A percentile compares a stretch with the other conserved stretches of the same genome.
Conservation (phyloP, 2,329 filamentous ascomycete genomes). For the Colletotrichum destructivum region DNA sequence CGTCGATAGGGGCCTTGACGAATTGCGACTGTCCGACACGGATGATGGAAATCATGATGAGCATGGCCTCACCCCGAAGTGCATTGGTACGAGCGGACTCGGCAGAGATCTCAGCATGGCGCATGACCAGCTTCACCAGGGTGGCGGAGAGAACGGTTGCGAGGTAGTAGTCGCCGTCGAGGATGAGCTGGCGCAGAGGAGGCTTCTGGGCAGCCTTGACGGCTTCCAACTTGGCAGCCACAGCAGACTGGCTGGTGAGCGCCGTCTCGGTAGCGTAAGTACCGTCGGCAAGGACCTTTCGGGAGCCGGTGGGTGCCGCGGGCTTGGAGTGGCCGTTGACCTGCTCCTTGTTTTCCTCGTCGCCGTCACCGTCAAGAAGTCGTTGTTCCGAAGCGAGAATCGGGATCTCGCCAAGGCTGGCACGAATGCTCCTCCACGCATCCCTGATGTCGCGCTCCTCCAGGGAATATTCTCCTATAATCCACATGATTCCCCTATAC, state of each 20-base stretch:
- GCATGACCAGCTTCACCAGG: constrained; percentile 97
- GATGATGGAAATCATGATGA: constrained; percentile 99
- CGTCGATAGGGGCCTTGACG: constrained; percentile 96
- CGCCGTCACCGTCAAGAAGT: constrained; percentile 87
- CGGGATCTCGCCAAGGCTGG: constrained; percentile 95
- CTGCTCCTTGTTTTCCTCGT: constrained; percentile 73
- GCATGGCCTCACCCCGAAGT: constrained; percentile 95
- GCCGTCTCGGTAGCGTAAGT: constrained; percentile 98
- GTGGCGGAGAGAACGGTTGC: constrained; percentile 96
- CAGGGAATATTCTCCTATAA: constrained; percentile 95
- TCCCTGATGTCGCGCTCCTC: constrained; percentile 95
- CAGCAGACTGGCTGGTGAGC: constrained; percentile 91
- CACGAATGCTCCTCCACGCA: constrained; percentile 95
- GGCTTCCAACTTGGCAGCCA: constrained; percentile 91
- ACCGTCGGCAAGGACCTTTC: constrained; percentile 94
- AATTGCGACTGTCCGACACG: constrained; percentile 99
- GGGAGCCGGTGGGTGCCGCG: constrained; percentile 83
- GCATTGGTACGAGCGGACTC: constrained; percentile 92
- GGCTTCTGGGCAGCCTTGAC: constrained; percentile 98
- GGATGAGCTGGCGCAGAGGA: constrained; percentile 91
- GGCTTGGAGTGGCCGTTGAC: constrained; percentile 86
- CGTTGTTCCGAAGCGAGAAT: constrained; percentile 96
- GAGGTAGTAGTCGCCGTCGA: constrained; percentile 97
- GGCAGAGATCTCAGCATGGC: constrained; percentile 91
- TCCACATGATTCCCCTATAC: constrained; percentile 96